A percentile compares a stretch with the other conserved stretches of the same genome.
phyloP scores from a whole-genome alignment of 441 rosid species.

The Erodium trifolium region DNA sequence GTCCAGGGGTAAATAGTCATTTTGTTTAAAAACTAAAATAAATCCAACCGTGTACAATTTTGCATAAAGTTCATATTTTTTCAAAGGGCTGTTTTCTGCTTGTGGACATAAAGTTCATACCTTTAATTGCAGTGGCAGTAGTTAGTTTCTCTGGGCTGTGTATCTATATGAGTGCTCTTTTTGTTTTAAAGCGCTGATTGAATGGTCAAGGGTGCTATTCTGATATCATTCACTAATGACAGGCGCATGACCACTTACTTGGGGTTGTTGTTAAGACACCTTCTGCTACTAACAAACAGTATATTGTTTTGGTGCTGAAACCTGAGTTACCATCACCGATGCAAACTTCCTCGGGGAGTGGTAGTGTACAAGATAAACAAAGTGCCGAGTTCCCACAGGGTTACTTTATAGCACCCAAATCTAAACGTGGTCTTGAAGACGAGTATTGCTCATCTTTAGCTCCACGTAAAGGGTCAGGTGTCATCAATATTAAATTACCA shows the following conservation, averaged over 20 bases:
- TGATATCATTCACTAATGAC: constrained; percentile 25
- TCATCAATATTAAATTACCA: constrained; percentile 60
- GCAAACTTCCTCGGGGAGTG: constrained; percentile 35
- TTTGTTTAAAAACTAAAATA: too few species aligned
- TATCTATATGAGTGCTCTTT: background rate
- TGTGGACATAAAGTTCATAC: too few species aligned
- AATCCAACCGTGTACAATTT: too few species aligned
- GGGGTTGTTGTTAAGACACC: constrained; percentile 71
- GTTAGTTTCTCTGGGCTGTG: constrained; percentile 2
- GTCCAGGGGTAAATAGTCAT: too few species aligned
- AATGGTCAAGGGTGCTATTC: constrained; percentile 12
- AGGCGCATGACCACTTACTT: constrained; percentile 76
- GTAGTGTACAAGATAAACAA: constrained; percentile 39
- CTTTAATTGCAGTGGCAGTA: background rate
- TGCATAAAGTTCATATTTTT: too few species aligned
- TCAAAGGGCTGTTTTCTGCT: too few species aligned
- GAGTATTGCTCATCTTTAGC: constrained; percentile 38
- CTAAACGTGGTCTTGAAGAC: constrained; percentile 55
- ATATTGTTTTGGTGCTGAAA: constrained; percentile 64
- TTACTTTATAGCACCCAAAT: constrained; percentile 60
- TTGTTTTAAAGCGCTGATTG: constrained; percentile 1
- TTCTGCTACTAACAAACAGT: constrained; percentile 44
- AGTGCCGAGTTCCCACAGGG: constrained; percentile 45
- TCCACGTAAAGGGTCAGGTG: constrained; percentile 63
- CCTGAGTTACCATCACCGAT: constrained; percentile 50